Evolutionary conservation across 768 basidiomycete genomes (phyloP).

Genomic region (Suillus americanus): DNA sequence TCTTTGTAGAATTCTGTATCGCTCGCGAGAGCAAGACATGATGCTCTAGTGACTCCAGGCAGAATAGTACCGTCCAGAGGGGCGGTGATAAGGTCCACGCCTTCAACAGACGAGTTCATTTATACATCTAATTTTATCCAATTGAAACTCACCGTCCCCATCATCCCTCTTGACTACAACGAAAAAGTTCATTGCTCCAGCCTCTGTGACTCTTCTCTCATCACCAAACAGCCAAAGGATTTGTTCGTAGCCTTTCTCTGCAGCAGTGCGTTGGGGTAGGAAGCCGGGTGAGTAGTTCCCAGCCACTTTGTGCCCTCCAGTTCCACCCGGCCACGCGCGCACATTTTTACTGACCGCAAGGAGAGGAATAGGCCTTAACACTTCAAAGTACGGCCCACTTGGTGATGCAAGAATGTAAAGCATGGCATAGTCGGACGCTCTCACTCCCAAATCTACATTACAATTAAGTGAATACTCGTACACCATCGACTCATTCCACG

Average conservation of each 20-base stretch:
- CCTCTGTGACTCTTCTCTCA: conserved; percentile 53
- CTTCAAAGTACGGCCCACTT: conserved; percentile 48
- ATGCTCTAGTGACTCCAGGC: conserved; percentile 89
- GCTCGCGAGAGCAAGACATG: conserved; percentile 68
- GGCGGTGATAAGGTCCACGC: conserved; percentile 83
- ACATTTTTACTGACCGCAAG: conserved; percentile 70
- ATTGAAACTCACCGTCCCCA: conserved; percentile 41
- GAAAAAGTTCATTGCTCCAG: conserved; percentile 83
- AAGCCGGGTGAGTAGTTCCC: conserved; percentile 64
- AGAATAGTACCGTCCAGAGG: conserved; percentile 91
- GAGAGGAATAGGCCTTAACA: conserved; percentile 53
- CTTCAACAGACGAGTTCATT: conserved; percentile 32
- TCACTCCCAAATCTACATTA: conserved; percentile 55
- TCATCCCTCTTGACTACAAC: conserved; percentile 59
- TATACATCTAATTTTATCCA: background rate
- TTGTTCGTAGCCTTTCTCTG: conserved; percentile 69
- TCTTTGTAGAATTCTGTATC: conserved; percentile 50
- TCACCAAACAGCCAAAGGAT: conserved; percentile 78
- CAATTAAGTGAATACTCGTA: background rate
- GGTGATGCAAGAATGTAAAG: conserved; percentile 85
- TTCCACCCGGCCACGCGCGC: conserved; percentile 84
- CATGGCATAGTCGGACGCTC: conserved; percentile 74
- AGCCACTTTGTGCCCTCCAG: conserved; percentile 60
- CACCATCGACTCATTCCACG: conserved; percentile 3
- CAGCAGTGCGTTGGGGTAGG: conserved; percentile 64